Evolutionary conservation across 805 yeast species (phyloP).

Genomic region (Lipomyces sp.): DNA sequence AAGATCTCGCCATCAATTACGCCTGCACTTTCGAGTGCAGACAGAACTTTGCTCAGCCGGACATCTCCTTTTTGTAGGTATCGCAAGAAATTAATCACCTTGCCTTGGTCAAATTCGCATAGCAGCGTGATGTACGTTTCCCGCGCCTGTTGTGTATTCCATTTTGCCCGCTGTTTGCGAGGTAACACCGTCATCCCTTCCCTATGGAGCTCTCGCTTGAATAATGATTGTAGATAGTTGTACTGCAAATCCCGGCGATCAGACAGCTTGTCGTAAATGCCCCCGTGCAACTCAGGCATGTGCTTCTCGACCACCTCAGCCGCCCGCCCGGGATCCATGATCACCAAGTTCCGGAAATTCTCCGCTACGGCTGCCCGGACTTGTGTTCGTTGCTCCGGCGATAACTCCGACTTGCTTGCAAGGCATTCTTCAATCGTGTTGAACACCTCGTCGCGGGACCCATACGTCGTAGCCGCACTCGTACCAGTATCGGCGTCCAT

Average conservation of each 20-base stretch:
- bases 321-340: conserved; percentile 29
- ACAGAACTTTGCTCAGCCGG: conserved; percentile 30
- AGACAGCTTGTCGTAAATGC: conserved; percentile 26
- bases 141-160: conserved; percentile 38
- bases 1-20: conserved; percentile 38
- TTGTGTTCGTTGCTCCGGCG: conserved; percentile 26
- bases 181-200: conserved; percentile 16
- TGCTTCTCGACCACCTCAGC: conserved; percentile 31
- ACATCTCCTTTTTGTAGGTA: conserved; percentile 36
- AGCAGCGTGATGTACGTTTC: conserved; percentile 36
- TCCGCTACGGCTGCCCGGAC: conserved; percentile 26
- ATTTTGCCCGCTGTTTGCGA: conserved; percentile 22
- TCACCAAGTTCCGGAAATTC: conserved; percentile 33
- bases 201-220: conserved; percentile 23
- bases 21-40: conserved; percentile 34
- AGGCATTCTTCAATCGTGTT: conserved; percentile 35
- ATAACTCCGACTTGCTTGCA: conserved; percentile 21
- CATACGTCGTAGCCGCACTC: conserved; percentile 13
- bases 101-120: conserved; percentile 33
- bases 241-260: conserved; percentile 28
- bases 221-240: conserved; percentile 31
- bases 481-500: conserved; percentile 3
- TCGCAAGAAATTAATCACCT: conserved; percentile 33
- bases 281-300: conserved; percentile 33
- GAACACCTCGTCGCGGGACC: conserved; percentile 30